Conservation (phyloP, 2,329 filamentous ascomycete genomes). For the Neurospora crassa region DNA sequence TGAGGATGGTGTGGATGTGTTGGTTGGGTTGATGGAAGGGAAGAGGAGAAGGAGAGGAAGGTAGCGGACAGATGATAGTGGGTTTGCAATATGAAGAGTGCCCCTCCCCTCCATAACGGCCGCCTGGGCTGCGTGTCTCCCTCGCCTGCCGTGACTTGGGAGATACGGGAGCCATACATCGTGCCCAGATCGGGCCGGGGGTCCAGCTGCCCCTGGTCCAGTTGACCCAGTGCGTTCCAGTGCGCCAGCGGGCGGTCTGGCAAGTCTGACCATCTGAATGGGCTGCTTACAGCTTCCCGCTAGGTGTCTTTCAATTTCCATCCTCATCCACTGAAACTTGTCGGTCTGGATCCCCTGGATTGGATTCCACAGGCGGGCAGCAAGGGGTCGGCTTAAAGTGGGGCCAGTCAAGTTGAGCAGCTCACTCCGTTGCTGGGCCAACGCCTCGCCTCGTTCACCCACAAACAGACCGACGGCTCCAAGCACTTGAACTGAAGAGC, state of each 20-base stretch:
- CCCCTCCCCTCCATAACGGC: slow-evolving; percentile 15
- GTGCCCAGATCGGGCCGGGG: not conserved
- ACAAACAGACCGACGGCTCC: not conserved
- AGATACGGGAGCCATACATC: not conserved
- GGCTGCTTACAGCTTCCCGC: not conserved
- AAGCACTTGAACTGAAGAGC: not conserved
- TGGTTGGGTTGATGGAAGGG: slow-evolving; percentile 2
- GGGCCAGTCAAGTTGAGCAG: not conserved
- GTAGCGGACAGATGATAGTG: slow-evolving; percentile 10
- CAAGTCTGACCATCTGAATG: not conserved
- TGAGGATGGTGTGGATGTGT: not conserved
- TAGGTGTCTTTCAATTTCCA: not conserved
- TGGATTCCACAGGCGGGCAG: not conserved
- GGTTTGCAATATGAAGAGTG: slow-evolving; percentile 17
- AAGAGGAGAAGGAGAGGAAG: slow-evolving; percentile 14
- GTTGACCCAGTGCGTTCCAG: not conserved
- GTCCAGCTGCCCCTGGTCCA: not conserved
- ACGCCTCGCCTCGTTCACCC: not conserved
- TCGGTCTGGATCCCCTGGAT: not conserved
- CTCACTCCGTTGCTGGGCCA: not conserved
- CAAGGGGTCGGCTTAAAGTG: not conserved
- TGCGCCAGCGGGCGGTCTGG: not conserved
- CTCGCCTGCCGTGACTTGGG: not conserved
- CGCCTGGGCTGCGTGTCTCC: slow-evolving; percentile 12
- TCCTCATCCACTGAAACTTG: not conserved